These are phyloP conservation scores for Akanthomyces muscarius DNA, from an alignment of 2,329 filamentous ascomycete species.

Conservation along the genomic window DNA sequence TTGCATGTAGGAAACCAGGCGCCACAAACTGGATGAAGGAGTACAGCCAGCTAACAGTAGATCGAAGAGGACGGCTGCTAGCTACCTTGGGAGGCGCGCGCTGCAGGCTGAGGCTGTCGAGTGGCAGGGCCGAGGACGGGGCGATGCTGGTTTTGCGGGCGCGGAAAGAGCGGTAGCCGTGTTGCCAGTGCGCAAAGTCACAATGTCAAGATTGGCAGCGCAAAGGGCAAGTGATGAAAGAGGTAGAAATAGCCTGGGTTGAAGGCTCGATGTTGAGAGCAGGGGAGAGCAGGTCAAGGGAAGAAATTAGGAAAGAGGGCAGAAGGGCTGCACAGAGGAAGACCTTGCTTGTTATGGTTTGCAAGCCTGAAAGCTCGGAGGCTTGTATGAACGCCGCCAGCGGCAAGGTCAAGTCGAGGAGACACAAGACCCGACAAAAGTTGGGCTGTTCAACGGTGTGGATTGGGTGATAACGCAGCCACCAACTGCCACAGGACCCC, in stretches of 20 bases:
- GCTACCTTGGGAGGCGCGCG: neutral
- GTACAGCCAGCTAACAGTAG: neutral
- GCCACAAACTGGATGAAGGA: neutral
- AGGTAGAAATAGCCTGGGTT: neutral
- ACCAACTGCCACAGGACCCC: constrained; percentile 7
- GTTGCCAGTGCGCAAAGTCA: neutral
- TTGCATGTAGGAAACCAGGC: neutral
- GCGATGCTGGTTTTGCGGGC: neutral
- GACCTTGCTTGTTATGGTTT: neutral
- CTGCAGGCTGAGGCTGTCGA: neutral
- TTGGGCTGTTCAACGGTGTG: constrained; percentile 15
- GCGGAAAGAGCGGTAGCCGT: constrained; percentile 5
- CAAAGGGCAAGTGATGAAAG: neutral
- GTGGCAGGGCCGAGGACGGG: neutral
- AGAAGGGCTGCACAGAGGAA: constrained; percentile 8
- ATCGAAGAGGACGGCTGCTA: neutral
- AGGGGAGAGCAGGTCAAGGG: constrained; percentile 1
- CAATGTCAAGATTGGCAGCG: neutral
- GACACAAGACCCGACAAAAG: constrained; percentile 4
- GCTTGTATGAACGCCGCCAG: constrained; percentile 9
- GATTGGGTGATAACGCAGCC: constrained; percentile 20
- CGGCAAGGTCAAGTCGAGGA: constrained; percentile 15
- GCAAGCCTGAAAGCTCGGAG: neutral
- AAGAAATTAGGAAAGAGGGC: neutral
- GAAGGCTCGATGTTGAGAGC: neutral